Evolutionary conservation across 371 early-diverging fungal genomes (phyloP).

Genomic region (Chytridium lagenaria): DNA sequence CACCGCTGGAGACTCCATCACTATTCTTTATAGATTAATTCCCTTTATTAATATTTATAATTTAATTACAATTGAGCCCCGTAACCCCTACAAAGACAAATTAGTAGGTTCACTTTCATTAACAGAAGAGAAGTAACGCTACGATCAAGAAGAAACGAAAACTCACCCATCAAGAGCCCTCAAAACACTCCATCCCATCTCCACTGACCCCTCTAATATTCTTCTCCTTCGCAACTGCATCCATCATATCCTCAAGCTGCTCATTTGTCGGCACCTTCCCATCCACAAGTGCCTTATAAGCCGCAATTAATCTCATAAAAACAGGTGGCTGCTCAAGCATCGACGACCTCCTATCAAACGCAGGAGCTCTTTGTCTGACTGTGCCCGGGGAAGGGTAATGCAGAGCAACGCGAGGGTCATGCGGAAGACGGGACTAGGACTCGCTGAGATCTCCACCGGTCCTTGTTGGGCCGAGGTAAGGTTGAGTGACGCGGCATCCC

Average conservation of each 20-base stretch:
- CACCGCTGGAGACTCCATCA: too few species aligned
- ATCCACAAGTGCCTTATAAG: conserved; percentile 56
- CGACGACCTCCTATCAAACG: background rate
- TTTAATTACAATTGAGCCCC: too few species aligned
- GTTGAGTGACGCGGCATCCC: too few species aligned
- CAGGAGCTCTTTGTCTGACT: background rate
- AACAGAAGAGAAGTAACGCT: background rate
- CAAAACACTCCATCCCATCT: conserved; percentile 52
- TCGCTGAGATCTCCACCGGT: background rate
- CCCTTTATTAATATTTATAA: too few species aligned
- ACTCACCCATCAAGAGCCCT: conserved; percentile 49
- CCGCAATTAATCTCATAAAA: background rate
- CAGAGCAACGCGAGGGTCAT: background rate
- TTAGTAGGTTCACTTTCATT: too few species aligned
- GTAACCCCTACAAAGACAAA: too few species aligned
- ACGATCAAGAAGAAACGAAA: background rate
- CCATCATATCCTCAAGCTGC: conserved; percentile 57
- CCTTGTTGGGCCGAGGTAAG: too few species aligned
- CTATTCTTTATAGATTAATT: too few species aligned
- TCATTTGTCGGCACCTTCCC: conserved; percentile 70
- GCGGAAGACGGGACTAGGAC: background rate
- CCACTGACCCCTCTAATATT: conserved; percentile 41
- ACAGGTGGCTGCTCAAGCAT: background rate
- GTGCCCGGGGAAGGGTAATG: background rate
- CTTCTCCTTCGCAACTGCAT: conserved; percentile 47